Base-by-base conservation (phyloP, 805 yeast species). In the Candida andamanensis region DNA sequence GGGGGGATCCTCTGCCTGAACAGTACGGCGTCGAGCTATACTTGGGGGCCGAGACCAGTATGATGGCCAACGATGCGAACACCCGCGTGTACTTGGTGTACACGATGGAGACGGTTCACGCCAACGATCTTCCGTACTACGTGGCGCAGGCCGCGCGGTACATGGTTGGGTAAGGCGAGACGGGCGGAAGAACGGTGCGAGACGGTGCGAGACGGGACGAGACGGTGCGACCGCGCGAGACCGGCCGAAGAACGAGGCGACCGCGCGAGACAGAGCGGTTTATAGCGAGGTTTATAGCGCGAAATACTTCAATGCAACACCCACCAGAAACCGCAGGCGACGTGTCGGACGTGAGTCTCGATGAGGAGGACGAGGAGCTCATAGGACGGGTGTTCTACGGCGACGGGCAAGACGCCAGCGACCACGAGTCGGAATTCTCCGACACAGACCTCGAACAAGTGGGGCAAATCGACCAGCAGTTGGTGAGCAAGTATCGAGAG, bases 61-160 rank as follows among this genome's bases (percentile, higher is more conserved):
- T 28, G 3, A 24, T 35, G 12, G 21, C 35, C 11, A 38, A 35
- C 17, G 15, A 13, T 6, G 21, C 13, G 12, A 14, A 15, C 15
- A 26, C 30, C 11, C 26, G 24, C 17, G 27, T 17, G 17, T 20
- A 14, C 72, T 45, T 76, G 19, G 53, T 50, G 35, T 72, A 72
- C 44, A 51, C 69, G 9, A 37, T 65, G 26, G 62, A 57, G 0
- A 49, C 74, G 9, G 65, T 80, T 12, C 68, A 69, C 35, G 58
- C 63, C 22, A 81, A 80, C 42, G 81, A 72, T 40, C 57, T 80
- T 23, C 87, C 92, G 2, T 80, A 67, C 42, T 72, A 66, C 37
- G 61, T 78, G 2, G 67, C 82, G 0, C 81, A 77, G 42, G 51
- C 60, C 2, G 38, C 61, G 4, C 24, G 54, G 10, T 52, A n/a